Base-by-base conservation (phyloP, 345 rosid genomes). In the Eucalyptus pauciflora region DNA sequence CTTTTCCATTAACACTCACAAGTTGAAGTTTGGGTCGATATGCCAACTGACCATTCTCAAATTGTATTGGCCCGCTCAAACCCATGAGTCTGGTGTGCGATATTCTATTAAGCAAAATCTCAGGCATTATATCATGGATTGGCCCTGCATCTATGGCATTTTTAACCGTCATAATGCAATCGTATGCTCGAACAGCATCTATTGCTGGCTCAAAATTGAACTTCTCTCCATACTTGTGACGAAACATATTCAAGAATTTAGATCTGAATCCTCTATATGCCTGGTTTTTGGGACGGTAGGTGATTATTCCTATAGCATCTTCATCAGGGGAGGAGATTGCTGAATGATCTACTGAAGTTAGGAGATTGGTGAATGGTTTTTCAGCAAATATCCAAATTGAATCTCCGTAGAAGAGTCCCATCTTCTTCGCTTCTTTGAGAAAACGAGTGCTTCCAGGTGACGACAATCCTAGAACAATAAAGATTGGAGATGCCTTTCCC, bases 381-480 rank as follows among this genome's bases (percentile, higher is more conserved):
- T 64, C 76, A 7, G 76, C 50, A 69, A 93, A 43, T 51, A 95
- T 91, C 96, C 97, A 94, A 12, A 89, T 94, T 8, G 95, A 90
- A 87, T 92, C 93, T 62, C 80, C 83, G 15, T 92, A 93, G 31
- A 93, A 50, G 8, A 94, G 48, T 88, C 95, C 94, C 85, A 90
- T 81, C n/a, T 88, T 29, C 83, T 91, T 90, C 7, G 95, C 96
- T 56, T 92, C 92, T 87, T 90, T 87, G 86, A 95, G 90, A 87
- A 94, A 33, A 58, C 88, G 89, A 41, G 86, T 83, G 5, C 90
- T 86, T 94, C 87, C 88, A 5, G 92, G 86, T 33, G 90, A 58
- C 20, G 96, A 94, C 43, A 92, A 81, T 4, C 85, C 94, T 87
- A 94, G 94, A 85, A 95, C 88, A 29, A 94, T 87, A 49, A 94